Percentiles rank a stretch among this genome's conserved stretches.
Evolutionary conservation across 805 yeast species (phyloP).

Genomic region (Starmerella geochares): DNA sequence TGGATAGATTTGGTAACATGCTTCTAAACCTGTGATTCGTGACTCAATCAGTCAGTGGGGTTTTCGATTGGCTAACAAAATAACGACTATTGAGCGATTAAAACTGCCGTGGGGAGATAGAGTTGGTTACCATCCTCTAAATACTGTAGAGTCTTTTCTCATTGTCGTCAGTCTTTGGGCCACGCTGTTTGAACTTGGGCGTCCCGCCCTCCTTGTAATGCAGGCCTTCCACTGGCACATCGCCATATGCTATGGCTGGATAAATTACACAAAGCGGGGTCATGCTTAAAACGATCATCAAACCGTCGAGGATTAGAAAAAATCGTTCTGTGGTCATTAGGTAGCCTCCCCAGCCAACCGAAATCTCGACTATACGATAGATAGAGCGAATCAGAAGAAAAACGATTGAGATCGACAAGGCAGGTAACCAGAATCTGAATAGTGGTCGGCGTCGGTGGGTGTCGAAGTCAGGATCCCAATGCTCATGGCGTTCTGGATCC

Average conservation of each 20-base stretch:
- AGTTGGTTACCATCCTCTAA: too few species aligned
- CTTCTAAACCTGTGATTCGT: too few species aligned
- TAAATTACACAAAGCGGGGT: slow-evolving; percentile 44
- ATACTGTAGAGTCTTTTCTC: too few species aligned
- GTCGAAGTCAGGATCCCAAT: slow-evolving; percentile 20
- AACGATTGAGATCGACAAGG: slow-evolving; percentile 35
- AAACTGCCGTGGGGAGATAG: too few species aligned
- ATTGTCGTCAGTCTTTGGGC: too few species aligned
- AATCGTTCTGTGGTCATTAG: slow-evolving; percentile 52
- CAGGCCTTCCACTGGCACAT: slow-evolving; percentile 25
- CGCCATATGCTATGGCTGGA: slow-evolving; percentile 52
- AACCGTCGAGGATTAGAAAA: slow-evolving; percentile 52
- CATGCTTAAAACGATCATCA: slow-evolving; percentile 47
- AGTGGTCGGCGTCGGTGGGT: slow-evolving; percentile 19
- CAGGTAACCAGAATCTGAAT: slow-evolving; percentile 25
- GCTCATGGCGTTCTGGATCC: background rate
- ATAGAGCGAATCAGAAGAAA: slow-evolving; percentile 57
- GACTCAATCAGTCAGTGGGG: too few species aligned
- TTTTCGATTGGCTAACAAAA: too few species aligned
- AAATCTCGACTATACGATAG: slow-evolving; percentile 62
- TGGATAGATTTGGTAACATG: too few species aligned
- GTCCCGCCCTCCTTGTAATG: slow-evolving; percentile 13
- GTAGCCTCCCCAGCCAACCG: slow-evolving; percentile 61
- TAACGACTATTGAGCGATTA: too few species aligned
- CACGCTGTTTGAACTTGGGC: background rate